Percentiles rank a stretch among this genome's conserved stretches.
Conservation (phyloP, 2,329 filamentous ascomycete genomes). For the Paecilomyces formosus region DNA sequence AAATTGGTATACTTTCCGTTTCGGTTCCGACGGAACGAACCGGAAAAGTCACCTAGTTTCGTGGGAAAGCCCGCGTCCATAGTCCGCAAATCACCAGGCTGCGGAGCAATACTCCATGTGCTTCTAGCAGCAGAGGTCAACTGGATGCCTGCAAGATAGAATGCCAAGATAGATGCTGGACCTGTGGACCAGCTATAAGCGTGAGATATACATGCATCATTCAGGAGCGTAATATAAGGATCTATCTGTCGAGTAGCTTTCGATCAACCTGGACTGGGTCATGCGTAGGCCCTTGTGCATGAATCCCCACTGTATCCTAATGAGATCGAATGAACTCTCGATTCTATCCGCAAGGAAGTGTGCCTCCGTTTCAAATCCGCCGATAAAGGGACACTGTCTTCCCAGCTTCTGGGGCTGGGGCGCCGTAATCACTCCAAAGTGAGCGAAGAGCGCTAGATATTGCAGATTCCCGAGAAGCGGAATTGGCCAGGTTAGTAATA, state of each 20-base stretch:
- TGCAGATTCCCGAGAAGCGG: constrained; percentile 12
- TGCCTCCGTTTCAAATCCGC: constrained; percentile 36
- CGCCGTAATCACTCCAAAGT: constrained; percentile 40
- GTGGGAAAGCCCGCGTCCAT: constrained; percentile 33
- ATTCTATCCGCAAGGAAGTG: constrained; percentile 33
- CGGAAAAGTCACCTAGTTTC: constrained; percentile 27
- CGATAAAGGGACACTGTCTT: constrained; percentile 37
- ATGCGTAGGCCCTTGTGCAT: constrained; percentile 49
- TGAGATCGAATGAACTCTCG: constrained; percentile 35
- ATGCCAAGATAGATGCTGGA: constrained; percentile 37
- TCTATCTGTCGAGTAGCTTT: constrained; percentile 43
- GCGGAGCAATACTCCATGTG: constrained; percentile 30
- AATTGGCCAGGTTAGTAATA: constrained; percentile 25
- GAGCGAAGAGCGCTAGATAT: constrained; percentile 31
- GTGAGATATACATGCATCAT: constrained; percentile 42
- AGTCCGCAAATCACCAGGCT: constrained; percentile 25
- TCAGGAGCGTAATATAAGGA: constrained; percentile 42
- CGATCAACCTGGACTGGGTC: constrained; percentile 48
- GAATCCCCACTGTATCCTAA: constrained; percentile 45
- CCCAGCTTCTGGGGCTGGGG: constrained; percentile 36
- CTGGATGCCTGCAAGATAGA: constrained; percentile 36
- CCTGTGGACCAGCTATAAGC: constrained; percentile 48
- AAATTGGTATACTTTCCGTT: neutral
- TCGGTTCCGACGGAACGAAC: neutral
- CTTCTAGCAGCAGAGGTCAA: constrained; percentile 27